Conservation (phyloP, 2,329 filamentous ascomycete genomes). For the Ceratocystis variospora region DNA sequence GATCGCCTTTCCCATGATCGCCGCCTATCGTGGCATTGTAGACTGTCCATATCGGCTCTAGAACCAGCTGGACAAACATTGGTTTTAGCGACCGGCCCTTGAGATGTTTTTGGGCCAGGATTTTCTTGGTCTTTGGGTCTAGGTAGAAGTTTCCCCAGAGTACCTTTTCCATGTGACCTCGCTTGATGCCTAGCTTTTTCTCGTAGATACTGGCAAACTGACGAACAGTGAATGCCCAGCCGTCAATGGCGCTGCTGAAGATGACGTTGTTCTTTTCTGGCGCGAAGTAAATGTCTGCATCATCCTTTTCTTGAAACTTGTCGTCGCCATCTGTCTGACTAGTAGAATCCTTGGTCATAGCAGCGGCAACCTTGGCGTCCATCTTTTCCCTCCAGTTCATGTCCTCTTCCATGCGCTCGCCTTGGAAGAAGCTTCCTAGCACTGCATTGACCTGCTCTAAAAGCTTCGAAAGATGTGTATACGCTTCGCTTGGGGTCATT, state of each 20-base stretch:
- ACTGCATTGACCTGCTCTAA: conserved; percentile 95
- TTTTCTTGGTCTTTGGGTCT: conserved; percentile 91
- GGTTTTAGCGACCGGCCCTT: conserved; percentile 86
- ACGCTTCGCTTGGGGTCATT: conserved; percentile 82
- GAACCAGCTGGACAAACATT: conserved; percentile 91
- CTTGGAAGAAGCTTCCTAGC: conserved; percentile 92
- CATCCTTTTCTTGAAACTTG: conserved; percentile 78
- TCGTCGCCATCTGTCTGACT: conserved; percentile 39
- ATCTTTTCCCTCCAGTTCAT: conserved; percentile 88
- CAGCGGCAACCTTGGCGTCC: conserved; percentile 68
- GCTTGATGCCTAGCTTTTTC: conserved; percentile 92
- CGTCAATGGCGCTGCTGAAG: conserved; percentile 92
- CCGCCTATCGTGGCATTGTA: conserved; percentile 82
- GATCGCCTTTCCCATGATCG: conserved; percentile 70
- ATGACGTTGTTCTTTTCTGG: conserved; percentile 99
- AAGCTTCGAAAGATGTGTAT: conserved; percentile 74
- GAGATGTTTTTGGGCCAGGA: conserved; percentile 78
- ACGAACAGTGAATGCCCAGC: conserved; percentile 95
- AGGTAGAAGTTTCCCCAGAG: conserved; percentile 95
- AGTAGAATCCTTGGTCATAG: conserved; percentile 44
- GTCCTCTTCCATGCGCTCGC: conserved; percentile 97
- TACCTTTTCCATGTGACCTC: conserved; percentile 75
- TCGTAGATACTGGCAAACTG: conserved; percentile 92
- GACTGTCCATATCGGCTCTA: conserved; percentile 92
- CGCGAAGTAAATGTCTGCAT: conserved; percentile 95